Evolutionary conservation across 805 yeast genomes (phyloP), one percentile per base, ranked within the genome.

Genomic region (Starmerella vitae): DNA sequence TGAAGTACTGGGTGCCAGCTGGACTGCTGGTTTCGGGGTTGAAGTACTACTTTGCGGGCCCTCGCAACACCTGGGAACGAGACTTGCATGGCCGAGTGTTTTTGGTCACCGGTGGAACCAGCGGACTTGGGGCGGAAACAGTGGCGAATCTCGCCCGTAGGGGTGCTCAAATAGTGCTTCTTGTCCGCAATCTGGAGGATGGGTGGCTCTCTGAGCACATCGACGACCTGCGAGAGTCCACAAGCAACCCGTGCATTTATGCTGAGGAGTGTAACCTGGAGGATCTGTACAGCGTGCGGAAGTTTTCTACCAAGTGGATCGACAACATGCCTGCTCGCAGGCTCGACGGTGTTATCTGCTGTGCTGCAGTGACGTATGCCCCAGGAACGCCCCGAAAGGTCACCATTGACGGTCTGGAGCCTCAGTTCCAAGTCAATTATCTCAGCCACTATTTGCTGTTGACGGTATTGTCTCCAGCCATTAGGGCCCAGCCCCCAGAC

Each of bases 231-330:
- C 67, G 97, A 44, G 76, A 73, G 9, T 61, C 57, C 17, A 76
- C 86, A 15, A 67, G 66, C 33, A 91, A 86, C 60, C 69, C 69
- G 38, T 57, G 88, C 66, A 73, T 91, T 33, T 88, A 82, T 58
- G 86, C 91, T n/a, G 99, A 91, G 54, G 71, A 76, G 49, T 84
- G 93, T 58, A 93, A 91, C 56, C 65, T 91, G 41, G 63, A 72
- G 14, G 76, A 82, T 39, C 63, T 91, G 41, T 64, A 76, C 54
- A 75, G 85, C 2, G 70, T 91, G 10, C 69, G 99, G 51, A 75
- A 76, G 54, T 91, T 91, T 64, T 96, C 95, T 21, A 86, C 97
- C 2, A 75, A 69, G 43, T 91, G 97, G 97, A 66, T 91, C 43
- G 93, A 91, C 57, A 85, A 81, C 53, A 64, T 75, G 24, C 93